Conservation (phyloP, 495 filamentous ascomycete genomes). For the Aspergillus biplanus region DNA sequence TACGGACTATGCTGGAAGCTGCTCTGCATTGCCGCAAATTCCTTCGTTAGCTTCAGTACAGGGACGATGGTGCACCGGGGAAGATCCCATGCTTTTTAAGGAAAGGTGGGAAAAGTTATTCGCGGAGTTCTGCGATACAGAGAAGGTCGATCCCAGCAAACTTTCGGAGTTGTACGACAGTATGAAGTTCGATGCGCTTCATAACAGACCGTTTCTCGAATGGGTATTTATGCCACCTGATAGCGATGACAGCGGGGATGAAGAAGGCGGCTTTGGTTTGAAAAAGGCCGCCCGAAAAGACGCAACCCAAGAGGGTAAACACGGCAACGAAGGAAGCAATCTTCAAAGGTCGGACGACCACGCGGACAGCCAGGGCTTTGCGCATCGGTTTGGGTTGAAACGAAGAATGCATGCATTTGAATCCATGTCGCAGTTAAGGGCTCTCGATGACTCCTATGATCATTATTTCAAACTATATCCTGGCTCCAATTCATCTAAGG, state of each 20-base stretch:
- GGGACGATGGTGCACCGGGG: conserved; percentile 92
- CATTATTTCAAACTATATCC: conserved; percentile 89
- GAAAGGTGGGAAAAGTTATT: conserved; percentile 99
- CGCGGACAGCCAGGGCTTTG: conserved; percentile 42
- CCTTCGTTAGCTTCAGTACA: conserved; percentile 69
- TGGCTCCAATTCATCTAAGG: conserved; percentile 75
- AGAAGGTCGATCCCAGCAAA: conserved; percentile 98
- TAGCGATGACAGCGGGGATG: conserved; percentile 65
- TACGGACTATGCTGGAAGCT: not conserved
- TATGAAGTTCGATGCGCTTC: conserved; percentile 98
- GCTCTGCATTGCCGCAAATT: not conserved
- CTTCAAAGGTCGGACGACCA: conserved; percentile 40
- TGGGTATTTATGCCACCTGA: conserved; percentile 90
- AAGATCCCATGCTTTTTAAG: conserved; percentile 91
- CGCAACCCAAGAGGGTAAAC: conserved; percentile 30
- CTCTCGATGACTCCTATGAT: conserved; percentile 53
- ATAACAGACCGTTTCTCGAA: conserved; percentile 96
- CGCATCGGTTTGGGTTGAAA: conserved; percentile 53
- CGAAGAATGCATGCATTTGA: conserved; percentile 46
- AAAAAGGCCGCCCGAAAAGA: conserved; percentile 38
- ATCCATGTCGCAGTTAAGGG: conserved; percentile 47
- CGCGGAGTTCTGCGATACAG: conserved; percentile 90
- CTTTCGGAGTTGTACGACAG: conserved; percentile 97
- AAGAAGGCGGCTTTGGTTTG: conserved; percentile 47
- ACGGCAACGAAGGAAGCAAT: conserved; percentile 25